phyloP scores from a whole-genome alignment of 2,329 filamentous ascomycete genomes.

The Fusarium longipes region DNA sequence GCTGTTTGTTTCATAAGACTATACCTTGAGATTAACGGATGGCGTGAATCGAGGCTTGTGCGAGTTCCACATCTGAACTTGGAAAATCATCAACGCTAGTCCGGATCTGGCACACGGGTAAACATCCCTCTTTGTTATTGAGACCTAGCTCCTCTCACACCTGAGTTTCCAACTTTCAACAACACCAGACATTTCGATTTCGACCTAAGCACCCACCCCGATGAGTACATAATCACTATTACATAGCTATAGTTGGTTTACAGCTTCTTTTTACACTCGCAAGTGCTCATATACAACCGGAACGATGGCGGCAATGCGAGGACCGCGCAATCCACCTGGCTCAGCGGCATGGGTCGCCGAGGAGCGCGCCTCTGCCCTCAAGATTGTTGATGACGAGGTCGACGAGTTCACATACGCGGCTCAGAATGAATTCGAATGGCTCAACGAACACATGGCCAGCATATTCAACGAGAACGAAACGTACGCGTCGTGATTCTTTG shows the following conservation, averaged over 20 bases:
- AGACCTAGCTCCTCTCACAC: slow-evolving; percentile 32
- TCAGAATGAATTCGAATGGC: slow-evolving; percentile 94
- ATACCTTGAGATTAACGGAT: slow-evolving; percentile 38
- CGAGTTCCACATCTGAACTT: slow-evolving; percentile 24
- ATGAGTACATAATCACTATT: slow-evolving; percentile 42
- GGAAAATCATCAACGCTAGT: slow-evolving; percentile 17
- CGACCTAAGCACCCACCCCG: slow-evolving; percentile 19
- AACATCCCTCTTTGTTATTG: slow-evolving; percentile 39
- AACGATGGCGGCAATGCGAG: slow-evolving; percentile 60
- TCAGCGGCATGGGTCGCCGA: slow-evolving; percentile 86
- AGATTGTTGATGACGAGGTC: slow-evolving; percentile 82
- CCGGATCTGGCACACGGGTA: slow-evolving; percentile 8
- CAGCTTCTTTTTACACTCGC: slow-evolving; percentile 8
- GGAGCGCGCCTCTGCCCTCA: slow-evolving; percentile 81
- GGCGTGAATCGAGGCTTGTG: slow-evolving; percentile 27
- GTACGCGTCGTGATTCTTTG: slow-evolving; percentile 61
- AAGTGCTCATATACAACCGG: slow-evolving; percentile 26
- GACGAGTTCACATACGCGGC: slow-evolving; percentile 95
- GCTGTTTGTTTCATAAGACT: slow-evolving; percentile 2
- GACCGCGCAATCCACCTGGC: slow-evolving; percentile 76
- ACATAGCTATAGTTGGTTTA: slow-evolving; percentile 32
- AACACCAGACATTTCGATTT: slow-evolving; percentile 27
- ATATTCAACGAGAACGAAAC: slow-evolving; percentile 89
- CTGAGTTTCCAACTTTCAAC: slow-evolving; percentile 38
- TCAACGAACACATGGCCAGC: slow-evolving; percentile 98